Base-by-base conservation (phyloP, 352 stramenopile genomes). In the Detonula confervacea region DNA sequence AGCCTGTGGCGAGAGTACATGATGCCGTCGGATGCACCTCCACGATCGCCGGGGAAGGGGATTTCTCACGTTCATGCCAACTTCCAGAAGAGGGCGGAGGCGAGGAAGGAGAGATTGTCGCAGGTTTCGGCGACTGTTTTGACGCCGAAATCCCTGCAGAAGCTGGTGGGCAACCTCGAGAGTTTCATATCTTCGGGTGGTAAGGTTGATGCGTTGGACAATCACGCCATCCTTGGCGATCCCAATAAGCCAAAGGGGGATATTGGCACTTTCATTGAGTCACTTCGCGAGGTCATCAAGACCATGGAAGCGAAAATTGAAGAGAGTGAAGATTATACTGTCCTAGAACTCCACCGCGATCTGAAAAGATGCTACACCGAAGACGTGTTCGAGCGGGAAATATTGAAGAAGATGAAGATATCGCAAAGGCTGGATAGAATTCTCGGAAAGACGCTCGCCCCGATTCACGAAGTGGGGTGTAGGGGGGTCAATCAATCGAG, bases 1-100 rank as follows among this genome's bases (percentile, higher is more conserved):
- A 83, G 63, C 59, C 59, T 93, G 24, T 93, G 86, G 86, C 74
- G 87, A 71, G 88, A 93, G 72, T 88, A 87, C 30, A 88, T 93
- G 80, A 62, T 93, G 25, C 73, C 84, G 14, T 91, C 84, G 1
- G 86, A 92, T 70, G 72, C 77, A 37, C 86, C 86, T 0, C 54
- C 67, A 0, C 68, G 75, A 51, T 24, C 55, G 47, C 67, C 75
- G 12, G 77, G 77, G 12, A 81, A 76, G 35, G 76, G 69, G 8
- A 74, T 77, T 60, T 81, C 70, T 71, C 64, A 70, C 24, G 18
- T 82, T 27, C 63, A 77, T 30, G 52, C 64, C 6, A 61, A 64
- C 18, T 87, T 90, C 42, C 63, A 84, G 25, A 83, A 83, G 59
- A 68, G 88, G n/a, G 56, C 74, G n/a, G 70, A 86, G 33, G 63